These are phyloP conservation scores for Plectranthus barbatus DNA, from an alignment of 257 asterid genomes.

Conservation along the genomic window DNA sequence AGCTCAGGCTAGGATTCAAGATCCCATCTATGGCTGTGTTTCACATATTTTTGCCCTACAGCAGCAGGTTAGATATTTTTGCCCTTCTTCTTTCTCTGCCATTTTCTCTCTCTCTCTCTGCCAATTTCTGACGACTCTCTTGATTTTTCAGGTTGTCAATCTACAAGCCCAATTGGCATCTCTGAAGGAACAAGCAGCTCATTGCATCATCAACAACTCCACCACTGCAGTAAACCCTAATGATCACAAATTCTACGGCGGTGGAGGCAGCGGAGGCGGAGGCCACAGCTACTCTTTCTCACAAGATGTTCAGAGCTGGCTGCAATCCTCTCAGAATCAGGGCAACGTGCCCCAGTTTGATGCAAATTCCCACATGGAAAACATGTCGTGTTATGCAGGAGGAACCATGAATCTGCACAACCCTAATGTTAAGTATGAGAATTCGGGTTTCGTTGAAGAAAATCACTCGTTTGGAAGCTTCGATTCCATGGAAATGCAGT, in stretches of 20 bases:
- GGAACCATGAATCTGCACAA: conserved; percentile 4
- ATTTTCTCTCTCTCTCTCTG: too few species aligned
- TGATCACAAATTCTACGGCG: conserved; percentile 22
- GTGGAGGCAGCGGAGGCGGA: neutral
- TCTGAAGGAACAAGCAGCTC: conserved; percentile 41
- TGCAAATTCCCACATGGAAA: conserved; percentile 4
- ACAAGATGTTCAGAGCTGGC: conserved; percentile 57
- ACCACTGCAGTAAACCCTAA: conserved; percentile 39
- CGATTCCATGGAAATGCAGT: conserved; percentile 48
- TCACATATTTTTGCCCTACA: conserved; percentile 64
- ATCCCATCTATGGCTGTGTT: conserved; percentile 71
- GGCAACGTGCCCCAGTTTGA: conserved; percentile 31
- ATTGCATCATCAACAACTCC: conserved; percentile 22
- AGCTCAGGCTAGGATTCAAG: conserved; percentile 77
- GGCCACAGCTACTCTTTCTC: conserved; percentile 12
- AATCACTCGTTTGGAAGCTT: conserved; percentile 31
- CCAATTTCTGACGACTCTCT: neutral
- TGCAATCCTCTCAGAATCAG: conserved; percentile 28
- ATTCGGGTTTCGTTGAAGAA: conserved; percentile 27
- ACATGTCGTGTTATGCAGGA: neutral
- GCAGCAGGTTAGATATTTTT: conserved; percentile 29
- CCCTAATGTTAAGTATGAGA: conserved; percentile 25
- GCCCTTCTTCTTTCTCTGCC: too few species aligned
- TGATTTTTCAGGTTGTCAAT: conserved; percentile 35
- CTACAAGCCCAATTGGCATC: conserved; percentile 46